phyloP scores from a whole-genome alignment of 2,329 filamentous ascomycete species.

The Zelopaecilomyces penicillatus region DNA sequence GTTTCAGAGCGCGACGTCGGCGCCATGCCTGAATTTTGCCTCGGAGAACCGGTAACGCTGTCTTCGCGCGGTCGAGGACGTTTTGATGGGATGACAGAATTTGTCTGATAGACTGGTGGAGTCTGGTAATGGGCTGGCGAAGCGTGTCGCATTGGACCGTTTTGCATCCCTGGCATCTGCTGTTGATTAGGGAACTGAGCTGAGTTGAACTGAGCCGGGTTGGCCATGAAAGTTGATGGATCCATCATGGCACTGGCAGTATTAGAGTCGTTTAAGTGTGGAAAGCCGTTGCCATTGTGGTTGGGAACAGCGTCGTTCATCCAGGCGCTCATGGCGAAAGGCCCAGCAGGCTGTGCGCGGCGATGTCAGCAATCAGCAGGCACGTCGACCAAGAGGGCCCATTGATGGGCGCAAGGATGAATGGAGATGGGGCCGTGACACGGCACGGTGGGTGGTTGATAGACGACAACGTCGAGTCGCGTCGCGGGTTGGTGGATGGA shows the following conservation, averaged over 20 bases:
- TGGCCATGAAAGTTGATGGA: constrained; percentile 55
- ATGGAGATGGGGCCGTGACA: constrained; percentile 41
- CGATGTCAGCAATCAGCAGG: constrained; percentile 38
- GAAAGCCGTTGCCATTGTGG: constrained; percentile 62
- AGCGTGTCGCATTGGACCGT: constrained; percentile 74
- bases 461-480: constrained; percentile 29
- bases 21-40: constrained; percentile 63
- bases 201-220: constrained; percentile 50
- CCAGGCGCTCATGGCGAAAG: constrained; percentile 61
- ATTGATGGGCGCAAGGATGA: constrained; percentile 28
- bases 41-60: constrained; percentile 73
- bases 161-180: constrained; percentile 61
- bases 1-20: constrained; percentile 87
- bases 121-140: constrained; percentile 53
- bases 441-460: constrained; percentile 31
- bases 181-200: constrained; percentile 45
- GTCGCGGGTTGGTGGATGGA: constrained; percentile 34
- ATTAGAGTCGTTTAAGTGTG: constrained; percentile 56
- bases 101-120: constrained; percentile 62
- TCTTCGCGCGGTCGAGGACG: constrained; percentile 75
- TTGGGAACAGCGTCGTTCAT: constrained; percentile 63
- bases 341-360: constrained; percentile 34
- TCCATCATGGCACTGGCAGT: constrained; percentile 54
- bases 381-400: constrained; percentile 28
- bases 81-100: constrained; percentile 83